Percentiles rank a stretch among this genome's conserved stretches.
Evolutionary conservation across 805 yeast species (phyloP).

Genomic region (Nakazawaea sp.): DNA sequence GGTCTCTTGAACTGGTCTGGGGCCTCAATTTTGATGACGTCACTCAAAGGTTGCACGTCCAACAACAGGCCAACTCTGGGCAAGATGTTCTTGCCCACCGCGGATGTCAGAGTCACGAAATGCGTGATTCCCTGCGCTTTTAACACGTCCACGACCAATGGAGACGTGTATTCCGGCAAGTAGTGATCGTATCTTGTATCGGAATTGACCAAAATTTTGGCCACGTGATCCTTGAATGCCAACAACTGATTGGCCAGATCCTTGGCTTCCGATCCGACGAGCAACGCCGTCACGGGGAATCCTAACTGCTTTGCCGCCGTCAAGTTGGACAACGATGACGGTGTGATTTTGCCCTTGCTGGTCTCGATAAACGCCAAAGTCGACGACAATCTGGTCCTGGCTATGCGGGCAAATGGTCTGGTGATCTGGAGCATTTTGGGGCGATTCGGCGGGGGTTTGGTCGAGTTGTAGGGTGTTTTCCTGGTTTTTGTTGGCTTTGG

Average conservation of each 20-base stretch:
- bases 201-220: constrained; percentile 51
- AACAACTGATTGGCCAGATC: constrained; percentile 43
- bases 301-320: constrained; percentile 75
- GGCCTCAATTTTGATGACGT: constrained; percentile 61
- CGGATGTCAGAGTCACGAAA: constrained; percentile 75
- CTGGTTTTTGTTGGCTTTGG: no score
- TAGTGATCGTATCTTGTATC: constrained; percentile 57
- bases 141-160: constrained; percentile 48
- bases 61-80: constrained; percentile 84
- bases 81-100: constrained; percentile 78
- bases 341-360: constrained; percentile 44
- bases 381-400: constrained; percentile 47
- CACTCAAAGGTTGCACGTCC: constrained; percentile 85
- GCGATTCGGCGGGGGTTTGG: no score
- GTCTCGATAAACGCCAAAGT: constrained; percentile 77
- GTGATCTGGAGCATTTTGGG: no score
- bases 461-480: no score
- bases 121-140: constrained; percentile 45
- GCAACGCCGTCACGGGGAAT: constrained; percentile 71
- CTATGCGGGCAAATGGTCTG: no score
- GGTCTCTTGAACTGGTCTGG: constrained; percentile 82
- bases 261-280: constrained; percentile 59
- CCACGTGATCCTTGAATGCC: constrained; percentile 40
- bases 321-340: constrained; percentile 66
- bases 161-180: constrained; percentile 76